Evolutionary conservation across 2,329 filamentous ascomycete genomes (phyloP), one percentile per base, ranked within the genome.

Genomic region (Herpotrichia juniperi): DNA sequence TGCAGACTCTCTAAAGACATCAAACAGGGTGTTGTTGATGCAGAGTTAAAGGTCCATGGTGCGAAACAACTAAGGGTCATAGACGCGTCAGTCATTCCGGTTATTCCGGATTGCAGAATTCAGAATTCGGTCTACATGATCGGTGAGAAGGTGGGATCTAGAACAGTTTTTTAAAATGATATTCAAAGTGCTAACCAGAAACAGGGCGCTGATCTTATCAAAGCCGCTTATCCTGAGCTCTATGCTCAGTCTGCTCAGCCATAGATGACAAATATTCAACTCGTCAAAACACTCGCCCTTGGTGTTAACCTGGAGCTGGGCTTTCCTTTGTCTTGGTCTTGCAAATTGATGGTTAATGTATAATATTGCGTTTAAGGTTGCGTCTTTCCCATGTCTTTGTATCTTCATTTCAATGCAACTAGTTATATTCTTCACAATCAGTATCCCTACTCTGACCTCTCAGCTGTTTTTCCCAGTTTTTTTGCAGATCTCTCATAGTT

Each of bases 71-170:
- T 85, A 16, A 71, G 82, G 1, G 80, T 85, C 10, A 57, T 63
- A 9, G 63, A 64, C 51, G 60, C 58, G 9, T 48, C 39, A 2
- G 45, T 59, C 5, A 59, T 66, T 42, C 60, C 59, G 14, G 55
- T 60, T 6, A 61, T 65, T 48, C 81, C 81, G 1, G 83, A 83
- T 56, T 79, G 74, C 51, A 83, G 81, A 57, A 76, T 79, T 31
- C 75, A 77, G 12, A 68, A 80, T 1, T 76, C 81, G 0, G 78
- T 79, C 0, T 83, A 82, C 54, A 81, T 86, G 64, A 74, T 82
- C 10, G 78, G 75, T 1, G 83, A 86, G 74, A 87, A 86, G 74
- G 83, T 82, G 81, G 25, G 81, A 82, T 85, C 59, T 6, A 66
- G 30, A 4, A 10, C 24, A 12, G 17, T 14, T 31, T 14, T 7